Conservation (phyloP, 2,329 filamentous ascomycete species). For the Diaporthe sp. region DNA sequence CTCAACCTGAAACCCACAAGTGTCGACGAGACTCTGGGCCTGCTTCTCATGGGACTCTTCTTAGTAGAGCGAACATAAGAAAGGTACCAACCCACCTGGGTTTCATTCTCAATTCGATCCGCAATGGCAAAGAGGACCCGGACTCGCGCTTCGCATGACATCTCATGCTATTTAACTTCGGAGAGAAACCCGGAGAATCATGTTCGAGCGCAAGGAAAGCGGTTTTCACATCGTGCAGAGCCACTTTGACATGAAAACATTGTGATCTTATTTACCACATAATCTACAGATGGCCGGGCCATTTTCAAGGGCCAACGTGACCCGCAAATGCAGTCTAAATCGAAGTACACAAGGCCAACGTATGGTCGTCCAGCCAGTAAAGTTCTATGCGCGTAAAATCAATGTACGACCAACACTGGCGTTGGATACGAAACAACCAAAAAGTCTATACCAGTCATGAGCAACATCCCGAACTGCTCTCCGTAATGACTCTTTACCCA, state of each 20-base stretch:
- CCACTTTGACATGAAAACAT: neutral
- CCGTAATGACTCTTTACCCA: constrained; percentile 1
- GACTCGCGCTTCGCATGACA: neutral
- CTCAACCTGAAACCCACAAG: neutral
- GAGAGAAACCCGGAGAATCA: neutral
- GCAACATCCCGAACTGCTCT: constrained; percentile 24
- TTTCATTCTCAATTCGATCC: neutral
- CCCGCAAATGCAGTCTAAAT: constrained; percentile 35
- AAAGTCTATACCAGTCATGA: constrained; percentile 39
- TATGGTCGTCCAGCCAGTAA: neutral
- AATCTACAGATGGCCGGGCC: constrained; percentile 25
- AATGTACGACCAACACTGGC: neutral
- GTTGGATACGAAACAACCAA: constrained; percentile 12
- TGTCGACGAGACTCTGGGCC: neutral
- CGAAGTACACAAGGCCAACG: constrained; percentile 10
- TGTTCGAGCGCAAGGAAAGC: neutral
- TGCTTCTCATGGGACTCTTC: neutral
- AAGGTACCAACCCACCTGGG: no score
- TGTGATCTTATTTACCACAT: constrained; percentile 24
- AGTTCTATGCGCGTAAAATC: constrained; percentile 9
- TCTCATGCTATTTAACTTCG: neutral
- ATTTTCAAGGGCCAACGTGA: neutral
- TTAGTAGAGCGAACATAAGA: neutral
- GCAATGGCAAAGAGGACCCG: neutral
- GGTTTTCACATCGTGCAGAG: neutral